Conservation (phyloP, 139 green algal genomes). For the Spirogloea muscicola region DNA sequence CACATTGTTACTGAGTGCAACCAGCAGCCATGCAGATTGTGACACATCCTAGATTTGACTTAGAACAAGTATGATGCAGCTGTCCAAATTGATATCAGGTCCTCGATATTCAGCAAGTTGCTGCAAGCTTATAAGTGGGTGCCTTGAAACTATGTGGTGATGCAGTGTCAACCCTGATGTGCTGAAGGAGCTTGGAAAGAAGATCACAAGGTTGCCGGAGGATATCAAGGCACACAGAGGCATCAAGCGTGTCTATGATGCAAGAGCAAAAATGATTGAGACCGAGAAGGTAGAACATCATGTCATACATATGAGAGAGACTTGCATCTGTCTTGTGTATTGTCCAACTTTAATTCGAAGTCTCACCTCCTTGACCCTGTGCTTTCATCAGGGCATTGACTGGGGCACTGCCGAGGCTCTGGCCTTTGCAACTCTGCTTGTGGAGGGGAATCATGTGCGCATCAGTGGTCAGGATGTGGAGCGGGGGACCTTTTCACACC, state of each 20-base stretch:
- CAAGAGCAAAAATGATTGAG: constrained; percentile 65
- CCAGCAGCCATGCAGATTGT: no score
- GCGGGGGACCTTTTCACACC: constrained; percentile 89
- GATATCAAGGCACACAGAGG: constrained; percentile 77
- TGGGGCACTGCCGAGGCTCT: constrained; percentile 68
- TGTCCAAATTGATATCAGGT: no score
- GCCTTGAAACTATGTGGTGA: no score
- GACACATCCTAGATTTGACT: no score
- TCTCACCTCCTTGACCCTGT: no score
- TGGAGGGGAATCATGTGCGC: constrained; percentile 90
- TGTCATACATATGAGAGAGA: background rate
- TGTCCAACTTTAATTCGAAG: no score
- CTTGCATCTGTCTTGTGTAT: no score
- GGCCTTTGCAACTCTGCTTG: constrained; percentile 66
- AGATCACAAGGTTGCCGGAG: constrained; percentile 79
- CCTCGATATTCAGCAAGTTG: no score
- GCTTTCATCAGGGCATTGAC: constrained; percentile 41
- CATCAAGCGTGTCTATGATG: constrained; percentile 80
- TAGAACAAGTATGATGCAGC: no score
- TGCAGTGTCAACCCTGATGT: constrained; percentile 49
- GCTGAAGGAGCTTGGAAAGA: constrained; percentile 64
- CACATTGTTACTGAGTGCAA: no score
- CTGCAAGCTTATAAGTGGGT: no score
- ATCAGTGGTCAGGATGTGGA: constrained; percentile 94
- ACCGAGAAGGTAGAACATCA: constrained; percentile 64